A percentile compares a stretch with the other conserved stretches of the same genome.
Evolutionary conservation across 1,284 basidiomycete species (phyloP).

Genomic region (Malassezia sp.): DNA sequence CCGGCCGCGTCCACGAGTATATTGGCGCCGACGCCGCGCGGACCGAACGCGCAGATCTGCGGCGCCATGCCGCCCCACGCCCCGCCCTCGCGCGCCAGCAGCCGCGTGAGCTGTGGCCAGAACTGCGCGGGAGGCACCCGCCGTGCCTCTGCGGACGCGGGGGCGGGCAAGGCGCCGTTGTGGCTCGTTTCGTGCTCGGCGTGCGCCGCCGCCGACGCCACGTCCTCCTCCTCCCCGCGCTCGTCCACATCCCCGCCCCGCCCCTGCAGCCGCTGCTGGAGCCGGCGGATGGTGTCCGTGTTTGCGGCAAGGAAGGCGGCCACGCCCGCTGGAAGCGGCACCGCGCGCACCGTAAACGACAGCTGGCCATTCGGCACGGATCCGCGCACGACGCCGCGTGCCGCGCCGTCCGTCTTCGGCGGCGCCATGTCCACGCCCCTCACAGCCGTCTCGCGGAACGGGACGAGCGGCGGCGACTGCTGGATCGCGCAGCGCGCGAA

Average conservation of each 20-base stretch:
- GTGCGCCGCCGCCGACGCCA: slow-evolving; percentile 12
- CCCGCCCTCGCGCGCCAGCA: slow-evolving; percentile 60
- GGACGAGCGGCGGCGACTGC: slow-evolving; percentile 87
- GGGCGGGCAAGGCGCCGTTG: slow-evolving; percentile 9
- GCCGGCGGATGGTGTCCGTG: slow-evolving; percentile 49
- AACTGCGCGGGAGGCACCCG: slow-evolving; percentile 54
- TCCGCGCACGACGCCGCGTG: slow-evolving; percentile 68
- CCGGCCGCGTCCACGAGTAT: slow-evolving; percentile 60
- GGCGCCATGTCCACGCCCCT: slow-evolving; percentile 64
- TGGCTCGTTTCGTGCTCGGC: not conserved
- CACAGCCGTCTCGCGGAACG: slow-evolving; percentile 89
- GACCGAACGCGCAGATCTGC: slow-evolving; percentile 81
- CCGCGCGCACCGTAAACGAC: slow-evolving; percentile 70
- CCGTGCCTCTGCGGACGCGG: slow-evolving; percentile 18
- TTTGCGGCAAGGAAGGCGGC: slow-evolving; percentile 69
- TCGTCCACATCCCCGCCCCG: slow-evolving; percentile 37
- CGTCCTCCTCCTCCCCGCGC: slow-evolving; percentile 17
- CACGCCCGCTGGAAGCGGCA: slow-evolving; percentile 62
- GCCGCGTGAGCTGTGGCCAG: slow-evolving; percentile 61
- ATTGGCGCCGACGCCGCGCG: slow-evolving; percentile 73
- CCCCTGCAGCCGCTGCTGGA: slow-evolving; percentile 23
- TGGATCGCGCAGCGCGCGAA: slow-evolving; percentile 89
- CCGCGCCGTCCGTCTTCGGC: slow-evolving; percentile 61
- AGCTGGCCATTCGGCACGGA: slow-evolving; percentile 62
- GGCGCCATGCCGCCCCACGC: slow-evolving; percentile 70